Evolutionary conservation across 495 filamentous ascomycete species (phyloP).

Genomic region (Tuber magnatum): DNA sequence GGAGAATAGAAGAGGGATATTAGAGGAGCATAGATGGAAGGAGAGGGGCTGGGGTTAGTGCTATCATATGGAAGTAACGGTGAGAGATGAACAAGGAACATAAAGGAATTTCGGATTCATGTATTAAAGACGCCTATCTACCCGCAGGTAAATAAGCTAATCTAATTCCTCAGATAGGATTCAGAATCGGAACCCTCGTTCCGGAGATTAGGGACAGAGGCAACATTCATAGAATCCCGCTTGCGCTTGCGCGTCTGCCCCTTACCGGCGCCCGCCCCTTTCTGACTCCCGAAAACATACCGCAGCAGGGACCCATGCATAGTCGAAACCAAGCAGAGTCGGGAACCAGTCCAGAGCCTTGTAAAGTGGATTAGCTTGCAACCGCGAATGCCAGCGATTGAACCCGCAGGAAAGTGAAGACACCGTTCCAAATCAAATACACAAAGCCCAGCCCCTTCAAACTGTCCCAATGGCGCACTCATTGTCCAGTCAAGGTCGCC

Average conservation of each 20-base stretch:
- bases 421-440: background rate
- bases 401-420: background rate
- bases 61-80: background rate
- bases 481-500: background rate
- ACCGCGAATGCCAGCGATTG: background rate
- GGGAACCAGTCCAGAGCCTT: background rate
- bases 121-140: too few relatives aligned
- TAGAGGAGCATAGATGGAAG: background rate
- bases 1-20: background rate
- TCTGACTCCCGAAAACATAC: background rate
- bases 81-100: too few relatives aligned
- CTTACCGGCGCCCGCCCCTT: too few relatives aligned
- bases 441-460: background rate
- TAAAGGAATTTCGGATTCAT: too few relatives aligned
- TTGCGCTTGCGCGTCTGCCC: conserved; percentile 8
- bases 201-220: background rate
- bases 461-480: background rate
- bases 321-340: background rate
- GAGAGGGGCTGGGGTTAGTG: background rate
- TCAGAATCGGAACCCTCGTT: background rate
- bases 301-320: background rate
- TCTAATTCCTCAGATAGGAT: background rate
- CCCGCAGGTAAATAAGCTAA: too few relatives aligned
- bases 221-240: background rate
- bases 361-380: background rate